Evolutionary conservation across 2,329 filamentous ascomycete species (phyloP), one percentile per base, ranked within the genome.

Genomic region (Arthrobotrys conoides): DNA sequence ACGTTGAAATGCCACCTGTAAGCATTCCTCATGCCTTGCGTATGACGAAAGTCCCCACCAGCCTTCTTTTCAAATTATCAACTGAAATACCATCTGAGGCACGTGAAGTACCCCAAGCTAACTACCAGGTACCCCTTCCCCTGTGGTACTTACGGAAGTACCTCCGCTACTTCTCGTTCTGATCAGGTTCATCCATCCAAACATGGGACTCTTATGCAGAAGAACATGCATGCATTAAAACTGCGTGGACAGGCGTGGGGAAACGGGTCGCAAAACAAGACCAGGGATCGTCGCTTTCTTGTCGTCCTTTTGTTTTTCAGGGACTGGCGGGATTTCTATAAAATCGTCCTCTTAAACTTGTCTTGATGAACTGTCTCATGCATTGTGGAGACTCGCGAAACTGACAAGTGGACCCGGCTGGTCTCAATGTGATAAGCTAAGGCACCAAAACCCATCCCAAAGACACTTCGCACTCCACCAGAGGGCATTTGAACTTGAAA

Each of bases 191-290:
- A 73, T 51, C 51, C 61, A 69, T 44, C 67, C 71, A 75, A 64
- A 69, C 71, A 69, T 69, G 71, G 67, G 44, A 63, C 67, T 70
- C 41, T 71, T 63, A 59, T 68, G 66, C 63, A 65, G 66, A 33
- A 70, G n/a, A 59, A 70, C 69, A 76, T 64, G 61, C 71, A 69
- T 76, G 71, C 71, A 76, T 76, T 61, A 77, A 66, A 61, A 30
- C 73, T 77, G 73, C 73, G 73, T 71, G 73, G 73, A 77, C 73
- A 77, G 73, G 73, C 73, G 73, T 77, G 73, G 73, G 73, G 73
- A 77, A 77, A 71, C 73, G 73, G 73, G 73, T 77, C 73, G 73
- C 73, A 77, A 69, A 71, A 63, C 48, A 77, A 30, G 61, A 46
- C 63, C 73, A 77, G 67, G 73, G 73, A 77, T 77, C 72, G 27